Evolutionary conservation across 1,139 yeast species (phyloP).

Genomic region (Magnusiomyces ingens): DNA sequence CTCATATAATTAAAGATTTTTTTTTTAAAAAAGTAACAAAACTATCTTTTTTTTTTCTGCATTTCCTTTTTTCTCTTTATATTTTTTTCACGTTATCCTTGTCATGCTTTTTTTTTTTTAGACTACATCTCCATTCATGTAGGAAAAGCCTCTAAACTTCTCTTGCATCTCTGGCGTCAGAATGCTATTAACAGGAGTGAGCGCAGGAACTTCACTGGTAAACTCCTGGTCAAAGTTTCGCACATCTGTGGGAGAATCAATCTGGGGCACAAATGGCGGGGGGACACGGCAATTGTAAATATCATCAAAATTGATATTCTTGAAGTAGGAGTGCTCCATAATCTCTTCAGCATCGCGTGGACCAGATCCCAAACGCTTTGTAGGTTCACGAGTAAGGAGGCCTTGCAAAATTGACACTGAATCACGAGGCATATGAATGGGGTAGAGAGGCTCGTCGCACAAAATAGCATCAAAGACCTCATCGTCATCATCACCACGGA

Average conservation of each 20-base stretch:
- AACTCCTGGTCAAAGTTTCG: conserved; percentile 92
- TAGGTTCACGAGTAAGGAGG: conserved; percentile 81
- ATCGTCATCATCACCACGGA: conserved; percentile 97
- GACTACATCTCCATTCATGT: conserved; percentile 57
- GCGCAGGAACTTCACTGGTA: conserved; percentile 88
- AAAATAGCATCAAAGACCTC: conserved; percentile 97
- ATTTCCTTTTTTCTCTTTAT: background rate
- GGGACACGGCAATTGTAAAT: conserved; percentile 63
- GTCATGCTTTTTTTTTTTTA: background rate
- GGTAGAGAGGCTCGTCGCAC: conserved; percentile 95
- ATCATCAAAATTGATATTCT: conserved; percentile 85
- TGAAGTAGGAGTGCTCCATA: conserved; percentile 92
- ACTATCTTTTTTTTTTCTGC: background rate
- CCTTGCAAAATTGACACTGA: conserved; percentile 92
- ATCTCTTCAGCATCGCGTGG: conserved; percentile 85
- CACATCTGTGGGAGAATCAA: conserved; percentile 82
- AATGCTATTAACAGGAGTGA: conserved; percentile 89
- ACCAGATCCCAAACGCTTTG: conserved; percentile 75
- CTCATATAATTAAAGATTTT: background rate
- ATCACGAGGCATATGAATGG: conserved; percentile 95
- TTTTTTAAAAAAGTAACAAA: background rate
- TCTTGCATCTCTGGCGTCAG: conserved; percentile 88
- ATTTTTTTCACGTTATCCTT: background rate
- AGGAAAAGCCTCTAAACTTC: conserved; percentile 94
- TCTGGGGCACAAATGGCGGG: conserved; percentile 65